Evolutionary conservation across 768 basidiomycete species (phyloP), one percentile per base, ranked within the genome.

Genomic region (Leccinum pellstonianum): DNA sequence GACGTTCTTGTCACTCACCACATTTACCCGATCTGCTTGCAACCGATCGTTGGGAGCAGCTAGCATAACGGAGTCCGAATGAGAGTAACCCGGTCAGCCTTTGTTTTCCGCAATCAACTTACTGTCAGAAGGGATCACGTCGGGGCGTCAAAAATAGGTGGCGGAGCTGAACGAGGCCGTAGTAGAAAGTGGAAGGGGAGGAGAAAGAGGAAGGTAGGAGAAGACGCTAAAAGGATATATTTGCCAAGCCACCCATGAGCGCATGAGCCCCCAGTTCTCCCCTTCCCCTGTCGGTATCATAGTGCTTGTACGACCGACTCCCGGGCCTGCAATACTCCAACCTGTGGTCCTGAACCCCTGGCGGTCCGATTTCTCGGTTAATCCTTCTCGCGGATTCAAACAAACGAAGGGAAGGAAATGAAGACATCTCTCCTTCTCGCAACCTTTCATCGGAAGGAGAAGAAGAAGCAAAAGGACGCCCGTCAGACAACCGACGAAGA

Each of bases 1-100:
- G 60, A 49, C 8, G 47, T 25, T 31, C 38, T 55, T 62, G 60
- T 43, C 60, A 55, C 51, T 37, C 7, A 31, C 37, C 10, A 3
- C 11, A 12, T 15, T 47, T 43, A 5, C 31, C 51, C 59, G 21
- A 31, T 53, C 60, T n/a, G 55, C 31, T 11, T 9, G 17, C 38
- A 41, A n/a, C 38, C 38, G 38, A 41, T 41, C 38, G 38, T 41
- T 41, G 17, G 38, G 17, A 41, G 38, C 38, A 41, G 8, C 38
- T 4, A 41, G 38, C 38, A 41, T 41, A n/a, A 41, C 38, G 38
- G 38, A 41, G 38, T 41, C 17, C 38, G 38, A 9, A 41, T n/a
- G 38, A 41, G 4, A 41, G 38, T 23, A 41, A 41, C 38, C 38
- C 17, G 38, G 38, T 2, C 38, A 41, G 17, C 17, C 38, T 41